These are phyloP conservation scores for Fraxinus anomala DNA, from an alignment of 257 asterid genomes.

Conservation along the genomic window DNA sequence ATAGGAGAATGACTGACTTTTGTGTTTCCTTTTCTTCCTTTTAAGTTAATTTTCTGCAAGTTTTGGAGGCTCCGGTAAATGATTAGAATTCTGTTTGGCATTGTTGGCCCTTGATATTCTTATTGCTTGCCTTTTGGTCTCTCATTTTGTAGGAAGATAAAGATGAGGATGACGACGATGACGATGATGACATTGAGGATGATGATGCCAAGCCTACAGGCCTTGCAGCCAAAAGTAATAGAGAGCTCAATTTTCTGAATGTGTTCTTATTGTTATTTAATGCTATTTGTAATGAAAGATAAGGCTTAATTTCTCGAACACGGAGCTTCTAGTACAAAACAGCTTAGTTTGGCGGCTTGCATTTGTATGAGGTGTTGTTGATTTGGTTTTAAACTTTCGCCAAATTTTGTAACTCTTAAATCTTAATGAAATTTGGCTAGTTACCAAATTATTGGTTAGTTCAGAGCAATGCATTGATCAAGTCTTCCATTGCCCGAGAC, in stretches of 20 bases:
- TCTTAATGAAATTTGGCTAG: neutral
- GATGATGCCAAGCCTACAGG: conserved; percentile 63
- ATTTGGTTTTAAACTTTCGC: neutral
- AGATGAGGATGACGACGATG: conserved; percentile 51
- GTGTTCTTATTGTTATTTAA: neutral
- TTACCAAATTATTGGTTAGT: neutral
- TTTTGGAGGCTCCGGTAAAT: neutral
- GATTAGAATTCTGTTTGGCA: conserved; percentile 9
- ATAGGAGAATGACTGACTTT: neutral
- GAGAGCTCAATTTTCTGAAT: conserved; percentile 20
- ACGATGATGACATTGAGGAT: conserved; percentile 41
- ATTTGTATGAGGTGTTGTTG: neutral
- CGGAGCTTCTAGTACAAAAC: neutral
- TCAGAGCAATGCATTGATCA: neutral
- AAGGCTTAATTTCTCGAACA: neutral
- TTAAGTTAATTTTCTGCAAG: conserved; percentile 15
- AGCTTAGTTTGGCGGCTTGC: neutral
- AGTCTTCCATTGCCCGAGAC: neutral
- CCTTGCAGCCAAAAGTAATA: conserved; percentile 73
- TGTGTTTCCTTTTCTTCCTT: neutral
- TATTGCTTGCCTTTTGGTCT: conserved; percentile 3
- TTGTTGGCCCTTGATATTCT: conserved; percentile 2
- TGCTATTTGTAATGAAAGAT: neutral
- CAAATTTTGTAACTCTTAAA: neutral
- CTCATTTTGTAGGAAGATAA: conserved; percentile 41